phyloP scores from a whole-genome alignment of 2,329 filamentous ascomycete species.

The Penicillium vulpinum region DNA sequence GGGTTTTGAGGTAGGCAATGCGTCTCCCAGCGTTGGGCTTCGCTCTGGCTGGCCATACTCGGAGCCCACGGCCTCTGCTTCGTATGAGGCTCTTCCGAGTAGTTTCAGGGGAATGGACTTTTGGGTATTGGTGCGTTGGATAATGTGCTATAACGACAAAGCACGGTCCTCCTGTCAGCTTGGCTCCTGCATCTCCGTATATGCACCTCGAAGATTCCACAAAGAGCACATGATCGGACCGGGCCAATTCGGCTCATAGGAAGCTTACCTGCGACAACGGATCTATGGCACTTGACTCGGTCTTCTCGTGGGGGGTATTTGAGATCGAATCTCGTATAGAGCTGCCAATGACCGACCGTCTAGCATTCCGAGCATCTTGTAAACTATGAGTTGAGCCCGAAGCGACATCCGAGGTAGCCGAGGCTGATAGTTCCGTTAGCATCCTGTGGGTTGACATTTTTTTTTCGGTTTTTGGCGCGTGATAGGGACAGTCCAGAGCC shows the following conservation, averaged over 20 bases:
- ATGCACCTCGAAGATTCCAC: background rate
- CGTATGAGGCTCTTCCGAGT: conserved; percentile 42
- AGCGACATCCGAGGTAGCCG: conserved; percentile 31
- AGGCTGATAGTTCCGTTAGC: conserved; percentile 24
- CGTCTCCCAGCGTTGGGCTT: conserved; percentile 32
- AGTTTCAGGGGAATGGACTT: conserved; percentile 53
- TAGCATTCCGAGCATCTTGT: conserved; percentile 29
- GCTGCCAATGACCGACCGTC: conserved; percentile 22
- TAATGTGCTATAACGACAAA: conserved; percentile 54
- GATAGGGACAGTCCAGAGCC: background rate
- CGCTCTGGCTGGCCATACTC: conserved; percentile 35
- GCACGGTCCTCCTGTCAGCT: conserved; percentile 7
- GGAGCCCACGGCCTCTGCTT: conserved; percentile 42
- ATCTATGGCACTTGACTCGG: conserved; percentile 57
- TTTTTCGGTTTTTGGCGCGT: background rate
- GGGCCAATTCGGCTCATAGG: background rate
- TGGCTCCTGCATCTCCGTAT: conserved; percentile 4
- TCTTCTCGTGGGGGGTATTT: conserved; percentile 29
- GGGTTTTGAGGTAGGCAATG: conserved; percentile 34
- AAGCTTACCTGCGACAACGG: conserved; percentile 64
- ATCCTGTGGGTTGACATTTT: background rate
- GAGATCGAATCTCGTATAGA: conserved; percentile 29
- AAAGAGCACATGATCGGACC: conserved; percentile 1
- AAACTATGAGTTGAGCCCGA: conserved; percentile 33
- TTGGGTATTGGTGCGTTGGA: conserved; percentile 67